These are phyloP conservation scores for Tetrahymena thermophila DNA, from an alignment of 73 alveolate species.

Conservation along the genomic window DNA sequence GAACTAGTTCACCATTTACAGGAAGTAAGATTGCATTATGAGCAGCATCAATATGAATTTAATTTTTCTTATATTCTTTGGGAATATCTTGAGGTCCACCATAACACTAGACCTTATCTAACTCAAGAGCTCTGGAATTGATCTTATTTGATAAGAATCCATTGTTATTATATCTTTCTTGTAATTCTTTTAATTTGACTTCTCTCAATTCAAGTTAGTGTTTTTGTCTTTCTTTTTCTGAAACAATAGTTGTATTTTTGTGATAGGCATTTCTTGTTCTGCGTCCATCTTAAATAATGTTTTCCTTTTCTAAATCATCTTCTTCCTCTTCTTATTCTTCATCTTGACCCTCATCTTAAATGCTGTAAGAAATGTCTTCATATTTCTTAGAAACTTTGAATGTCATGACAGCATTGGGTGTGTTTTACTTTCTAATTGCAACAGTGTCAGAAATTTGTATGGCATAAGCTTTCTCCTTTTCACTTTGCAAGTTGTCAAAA, in stretches of 20 bases:
- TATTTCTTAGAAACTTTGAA: conserved; percentile 37
- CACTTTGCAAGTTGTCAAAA: conserved; percentile 38
- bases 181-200: conserved; percentile 71
- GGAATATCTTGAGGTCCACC: conserved; percentile 70
- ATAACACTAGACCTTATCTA: conserved; percentile 70
- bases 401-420: conserved; percentile 38
- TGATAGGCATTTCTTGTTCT: conserved; percentile 62
- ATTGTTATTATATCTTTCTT: conserved; percentile 57
- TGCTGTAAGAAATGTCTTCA: conserved; percentile 56
- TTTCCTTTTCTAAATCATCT: background rate
- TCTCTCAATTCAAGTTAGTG: conserved; percentile 67
- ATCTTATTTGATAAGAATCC: conserved; percentile 51
- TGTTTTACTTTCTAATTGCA: conserved; percentile 22
- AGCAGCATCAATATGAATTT: conserved; percentile 62
- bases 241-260: conserved; percentile 29
- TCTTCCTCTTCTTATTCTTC: conserved; percentile 8
- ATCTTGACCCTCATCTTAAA: conserved; percentile 55
- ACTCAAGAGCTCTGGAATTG: conserved; percentile 58
- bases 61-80: conserved; percentile 61
- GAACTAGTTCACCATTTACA: conserved; percentile 60
- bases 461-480: conserved; percentile 45
- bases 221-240: conserved; percentile 70
- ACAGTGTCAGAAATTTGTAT: conserved; percentile 44
- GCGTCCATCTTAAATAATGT: conserved; percentile 12
- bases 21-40: conserved; percentile 83